These are phyloP conservation scores for Pseudisothecium myosuroides DNA, from an alignment of 225 moss, liverwort and hornwort genomes.

Conservation along the genomic window DNA sequence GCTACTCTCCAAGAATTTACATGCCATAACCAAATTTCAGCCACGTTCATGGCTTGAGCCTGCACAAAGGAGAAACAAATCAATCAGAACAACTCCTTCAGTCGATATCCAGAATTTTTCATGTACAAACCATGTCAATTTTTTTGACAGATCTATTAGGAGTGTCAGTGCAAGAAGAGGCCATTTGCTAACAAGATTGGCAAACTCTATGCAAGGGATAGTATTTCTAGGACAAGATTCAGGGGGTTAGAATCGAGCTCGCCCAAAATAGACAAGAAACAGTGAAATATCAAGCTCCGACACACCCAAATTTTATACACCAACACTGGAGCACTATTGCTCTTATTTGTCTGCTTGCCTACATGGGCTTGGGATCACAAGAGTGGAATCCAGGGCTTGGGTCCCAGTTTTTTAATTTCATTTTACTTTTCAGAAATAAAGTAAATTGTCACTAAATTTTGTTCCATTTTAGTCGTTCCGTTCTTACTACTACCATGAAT, in stretches of 20 bases:
- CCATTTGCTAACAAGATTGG: not conserved
- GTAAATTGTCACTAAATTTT: not conserved
- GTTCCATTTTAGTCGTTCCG: not conserved
- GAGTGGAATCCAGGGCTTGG: not conserved
- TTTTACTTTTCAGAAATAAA: not conserved
- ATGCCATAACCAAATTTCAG: constrained; percentile 95
- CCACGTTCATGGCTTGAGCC: constrained; percentile 75
- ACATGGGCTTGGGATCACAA: not conserved
- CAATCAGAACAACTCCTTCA: not conserved
- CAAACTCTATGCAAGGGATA: not conserved
- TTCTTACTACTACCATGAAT: not conserved
- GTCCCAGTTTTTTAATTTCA: not conserved
- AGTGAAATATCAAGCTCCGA: not conserved
- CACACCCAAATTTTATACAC: not conserved
- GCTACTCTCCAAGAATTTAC: constrained; percentile 69
- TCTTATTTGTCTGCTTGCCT: not conserved
- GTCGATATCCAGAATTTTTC: not conserved
- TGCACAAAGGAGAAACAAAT: constrained; percentile 10
- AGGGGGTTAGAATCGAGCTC: not conserved
- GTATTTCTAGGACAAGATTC: not conserved
- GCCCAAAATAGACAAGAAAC: not conserved
- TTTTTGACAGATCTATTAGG: not conserved
- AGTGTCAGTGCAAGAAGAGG: not conserved
- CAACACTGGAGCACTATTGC: too few relatives aligned
- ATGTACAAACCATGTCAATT: not conserved